A percentile compares a stretch with the other conserved stretches of the same genome.
phyloP scores from a whole-genome alignment of 352 stramenopile species.

The Labyrinthula sp. region DNA sequence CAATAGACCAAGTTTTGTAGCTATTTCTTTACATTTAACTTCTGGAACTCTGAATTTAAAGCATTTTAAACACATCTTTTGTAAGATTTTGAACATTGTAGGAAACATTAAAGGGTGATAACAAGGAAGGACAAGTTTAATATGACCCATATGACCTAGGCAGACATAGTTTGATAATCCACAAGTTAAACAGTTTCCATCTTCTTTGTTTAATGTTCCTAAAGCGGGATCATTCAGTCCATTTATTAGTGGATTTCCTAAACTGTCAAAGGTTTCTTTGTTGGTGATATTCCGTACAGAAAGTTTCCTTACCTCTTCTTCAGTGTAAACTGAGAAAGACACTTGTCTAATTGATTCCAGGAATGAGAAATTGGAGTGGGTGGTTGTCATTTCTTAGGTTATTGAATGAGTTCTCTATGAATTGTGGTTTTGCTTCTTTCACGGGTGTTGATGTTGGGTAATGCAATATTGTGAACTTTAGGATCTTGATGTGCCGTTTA shows the following conservation, averaged over 20 bases:
- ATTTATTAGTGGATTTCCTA: constrained; percentile 72
- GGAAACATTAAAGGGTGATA: constrained; percentile 93
- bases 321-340: constrained; percentile 82
- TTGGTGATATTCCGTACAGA: constrained; percentile 86
- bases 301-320: constrained; percentile 80
- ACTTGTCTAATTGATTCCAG: constrained; percentile 8
- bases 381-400: too few species aligned
- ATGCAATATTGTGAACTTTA: too few species aligned
- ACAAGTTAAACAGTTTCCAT: constrained; percentile 74
- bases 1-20: constrained; percentile 67
- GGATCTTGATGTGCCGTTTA: too few species aligned
- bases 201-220: constrained; percentile 60
- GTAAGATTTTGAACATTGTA: constrained; percentile 77
- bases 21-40: constrained; percentile 48
- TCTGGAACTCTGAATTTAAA: constrained; percentile 70
- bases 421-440: too few species aligned
- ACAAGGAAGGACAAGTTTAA: constrained; percentile 89
- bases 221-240: constrained; percentile 88
- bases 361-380: too few species aligned
- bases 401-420: too few species aligned
- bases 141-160: constrained; percentile 90
- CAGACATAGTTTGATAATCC: constrained; percentile 77
- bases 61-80: constrained; percentile 93
- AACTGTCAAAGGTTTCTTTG: constrained; percentile 69
- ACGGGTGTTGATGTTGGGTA: too few species aligned